Percentiles rank a stretch among this genome's conserved stretches.
Conservation (phyloP, 805 yeast species). For the Wickerhamomyces tratensis region DNA sequence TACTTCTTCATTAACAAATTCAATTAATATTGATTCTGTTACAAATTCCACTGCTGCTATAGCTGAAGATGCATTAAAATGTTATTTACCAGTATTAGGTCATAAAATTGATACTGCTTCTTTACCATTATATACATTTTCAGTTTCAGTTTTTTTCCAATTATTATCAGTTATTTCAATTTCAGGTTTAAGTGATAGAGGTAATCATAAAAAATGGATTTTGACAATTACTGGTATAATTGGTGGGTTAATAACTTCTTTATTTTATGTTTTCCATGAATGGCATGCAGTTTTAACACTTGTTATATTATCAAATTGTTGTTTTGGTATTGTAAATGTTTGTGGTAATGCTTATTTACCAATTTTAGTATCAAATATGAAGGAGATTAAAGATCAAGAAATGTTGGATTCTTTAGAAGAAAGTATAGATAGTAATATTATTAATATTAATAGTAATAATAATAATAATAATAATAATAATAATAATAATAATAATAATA, state of each 20-base stretch:
- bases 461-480: too few species aligned
- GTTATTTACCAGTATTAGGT: constrained; percentile 39
- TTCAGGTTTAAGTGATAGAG: constrained; percentile 65
- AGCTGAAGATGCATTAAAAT: constrained; percentile 14
- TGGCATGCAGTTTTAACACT: constrained; percentile 33
- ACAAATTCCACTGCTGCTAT: not conserved
- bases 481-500: too few species aligned
- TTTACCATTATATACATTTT: constrained; percentile 64
- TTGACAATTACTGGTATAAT: constrained; percentile 45
- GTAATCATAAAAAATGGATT: constrained; percentile 46
- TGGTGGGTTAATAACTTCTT: constrained; percentile 33
- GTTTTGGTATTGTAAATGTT: constrained; percentile 72
- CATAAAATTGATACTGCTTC: constrained; percentile 60
- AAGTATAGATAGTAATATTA: not conserved
- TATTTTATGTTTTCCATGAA: not conserved
- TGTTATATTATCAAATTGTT: constrained; percentile 54
- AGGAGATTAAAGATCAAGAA: constrained; percentile 9
- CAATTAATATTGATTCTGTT: constrained; percentile 5
- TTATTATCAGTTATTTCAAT: constrained; percentile 60
- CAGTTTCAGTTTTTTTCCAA: constrained; percentile 63
- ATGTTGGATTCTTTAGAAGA: constrained; percentile 7
- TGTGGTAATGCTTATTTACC: constrained; percentile 74
- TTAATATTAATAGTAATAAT: too few species aligned
- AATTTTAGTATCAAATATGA: constrained; percentile 37
- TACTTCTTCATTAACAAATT: constrained; percentile 26